Percentiles rank a stretch among this genome's conserved stretches.
These are phyloP conservation scores for Amorphotheca resinae DNA, from an alignment of 495 filamentous ascomycete genomes.

Conservation along the genomic window DNA sequence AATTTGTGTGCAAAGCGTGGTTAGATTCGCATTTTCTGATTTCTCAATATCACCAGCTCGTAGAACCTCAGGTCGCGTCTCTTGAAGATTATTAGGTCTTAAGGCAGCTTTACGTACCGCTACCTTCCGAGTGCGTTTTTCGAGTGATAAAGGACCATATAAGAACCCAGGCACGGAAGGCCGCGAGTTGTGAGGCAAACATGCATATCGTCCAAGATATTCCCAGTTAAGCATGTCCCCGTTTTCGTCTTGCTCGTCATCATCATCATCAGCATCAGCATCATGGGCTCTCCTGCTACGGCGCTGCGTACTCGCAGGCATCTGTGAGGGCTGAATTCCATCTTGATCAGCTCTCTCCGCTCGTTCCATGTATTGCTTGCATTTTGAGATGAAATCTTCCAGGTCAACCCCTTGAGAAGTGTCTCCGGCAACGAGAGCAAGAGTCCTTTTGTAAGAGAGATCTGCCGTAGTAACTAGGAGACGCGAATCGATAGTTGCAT, in stretches of 20 bases:
- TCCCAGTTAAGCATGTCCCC: conserved; percentile 84
- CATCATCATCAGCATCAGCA: conserved; percentile 32
- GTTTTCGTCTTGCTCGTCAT: conserved; percentile 46
- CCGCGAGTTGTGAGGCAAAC: conserved; percentile 55
- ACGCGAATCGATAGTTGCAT: conserved; percentile 82
- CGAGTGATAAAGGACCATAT: conserved; percentile 77
- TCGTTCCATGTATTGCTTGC: conserved; percentile 70
- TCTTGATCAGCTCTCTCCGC: conserved; percentile 29
- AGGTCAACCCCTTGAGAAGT: conserved; percentile 64
- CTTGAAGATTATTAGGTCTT: conserved; percentile 47
- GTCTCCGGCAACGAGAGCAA: conserved; percentile 58
- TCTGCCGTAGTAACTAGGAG: conserved; percentile 70
- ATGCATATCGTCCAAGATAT: conserved; percentile 63
- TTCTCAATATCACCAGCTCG: conserved; percentile 55
- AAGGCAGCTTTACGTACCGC: conserved; percentile 53
- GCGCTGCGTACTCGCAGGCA: conserved; percentile 30
- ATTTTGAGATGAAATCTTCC: conserved; percentile 89
- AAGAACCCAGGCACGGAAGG: conserved; percentile 75
- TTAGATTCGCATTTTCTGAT: conserved; percentile 62
- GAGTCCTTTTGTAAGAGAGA: conserved; percentile 57
- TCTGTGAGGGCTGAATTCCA: conserved; percentile 18
- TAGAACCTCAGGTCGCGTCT: conserved; percentile 65
- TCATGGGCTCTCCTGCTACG: conserved; percentile 24
- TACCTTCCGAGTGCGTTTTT: conserved; percentile 61
- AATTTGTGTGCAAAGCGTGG: conserved; percentile 50